phyloP scores from a whole-genome alignment of 139 green algal species.

The Chlorella ohadii region DNA sequence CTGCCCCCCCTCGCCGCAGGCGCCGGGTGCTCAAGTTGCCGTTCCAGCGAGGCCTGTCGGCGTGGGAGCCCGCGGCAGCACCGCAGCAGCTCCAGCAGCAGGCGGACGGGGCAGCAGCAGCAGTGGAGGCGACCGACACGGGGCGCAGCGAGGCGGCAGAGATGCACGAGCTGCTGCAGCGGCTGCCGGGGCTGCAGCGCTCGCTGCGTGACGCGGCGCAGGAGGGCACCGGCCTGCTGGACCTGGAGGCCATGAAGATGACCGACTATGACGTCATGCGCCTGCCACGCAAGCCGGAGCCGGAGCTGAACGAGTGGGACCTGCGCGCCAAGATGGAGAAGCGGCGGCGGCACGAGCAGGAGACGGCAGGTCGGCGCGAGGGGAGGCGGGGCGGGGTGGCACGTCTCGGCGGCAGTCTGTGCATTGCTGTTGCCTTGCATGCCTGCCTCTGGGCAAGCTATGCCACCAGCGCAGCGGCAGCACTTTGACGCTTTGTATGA shows the following conservation, averaged over 20 bases:
- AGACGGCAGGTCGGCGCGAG: background rate
- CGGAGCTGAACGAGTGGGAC: slow-evolving; percentile 42
- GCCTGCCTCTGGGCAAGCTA: too few relatives aligned
- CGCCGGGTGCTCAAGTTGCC: background rate
- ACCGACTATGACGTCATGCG: background rate
- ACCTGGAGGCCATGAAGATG: background rate
- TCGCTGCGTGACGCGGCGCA: background rate
- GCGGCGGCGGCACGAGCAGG: slow-evolving; percentile 27
- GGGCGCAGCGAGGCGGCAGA: background rate
- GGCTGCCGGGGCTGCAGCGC: slow-evolving; percentile 20
- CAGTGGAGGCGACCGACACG: background rate
- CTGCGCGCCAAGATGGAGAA: slow-evolving; percentile 48
- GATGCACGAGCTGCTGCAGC: slow-evolving; percentile 3
- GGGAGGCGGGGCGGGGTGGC: too few relatives aligned
- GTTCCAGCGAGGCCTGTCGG: background rate
- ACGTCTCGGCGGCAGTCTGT: too few relatives aligned
- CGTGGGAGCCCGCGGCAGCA: background rate
- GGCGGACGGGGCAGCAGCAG: background rate
- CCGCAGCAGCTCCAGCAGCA: background rate
- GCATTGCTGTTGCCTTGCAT: too few relatives aligned
- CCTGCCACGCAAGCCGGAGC: background rate
- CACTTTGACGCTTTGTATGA: too few relatives aligned
- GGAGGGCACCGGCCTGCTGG: background rate
- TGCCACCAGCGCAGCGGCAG: too few relatives aligned
- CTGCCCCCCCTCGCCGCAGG: too few relatives aligned